These are phyloP conservation scores for Suillus placidus DNA, from an alignment of 768 basidiomycete species.

Conservation along the genomic window DNA sequence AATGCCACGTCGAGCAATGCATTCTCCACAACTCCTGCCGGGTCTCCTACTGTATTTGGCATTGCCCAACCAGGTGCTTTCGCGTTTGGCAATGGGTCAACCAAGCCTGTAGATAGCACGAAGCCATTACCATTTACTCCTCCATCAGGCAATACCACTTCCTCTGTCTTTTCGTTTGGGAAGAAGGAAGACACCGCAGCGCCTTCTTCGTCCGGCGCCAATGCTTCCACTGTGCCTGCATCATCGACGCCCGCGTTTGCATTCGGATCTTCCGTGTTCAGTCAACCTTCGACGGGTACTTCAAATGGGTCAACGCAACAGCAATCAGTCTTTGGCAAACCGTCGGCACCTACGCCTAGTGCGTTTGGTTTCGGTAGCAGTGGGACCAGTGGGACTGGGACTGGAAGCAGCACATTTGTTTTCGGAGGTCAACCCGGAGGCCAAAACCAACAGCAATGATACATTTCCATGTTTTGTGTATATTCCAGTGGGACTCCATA, in stretches of 20 bases:
- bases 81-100: conserved; percentile 24
- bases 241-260: conserved; percentile 15
- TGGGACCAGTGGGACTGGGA: conserved; percentile 23
- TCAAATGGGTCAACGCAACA: conserved; percentile 15
- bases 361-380: conserved; percentile 36
- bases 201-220: conserved; percentile 1
- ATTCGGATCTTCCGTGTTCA: background rate
- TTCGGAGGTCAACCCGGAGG: conserved; percentile 20
- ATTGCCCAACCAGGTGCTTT: conserved; percentile 17
- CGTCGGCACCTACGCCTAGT: conserved; percentile 26
- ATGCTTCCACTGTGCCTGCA: conserved; percentile 1
- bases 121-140: conserved; percentile 21
- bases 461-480: background rate
- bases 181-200: background rate
- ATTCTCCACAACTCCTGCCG: conserved; percentile 20
- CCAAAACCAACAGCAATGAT: conserved; percentile 37
- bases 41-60: conserved; percentile 17
- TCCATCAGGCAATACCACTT: conserved; percentile 12
- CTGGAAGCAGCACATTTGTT: conserved; percentile 14
- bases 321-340: conserved; percentile 30
- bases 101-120: conserved; percentile 19
- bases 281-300: background rate
- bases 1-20: conserved; percentile 20
- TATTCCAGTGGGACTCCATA: background rate
- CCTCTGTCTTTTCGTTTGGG: conserved; percentile 12